Conservation (phyloP, 2,329 filamentous ascomycete genomes). For the Cladosporium halotolerans region DNA sequence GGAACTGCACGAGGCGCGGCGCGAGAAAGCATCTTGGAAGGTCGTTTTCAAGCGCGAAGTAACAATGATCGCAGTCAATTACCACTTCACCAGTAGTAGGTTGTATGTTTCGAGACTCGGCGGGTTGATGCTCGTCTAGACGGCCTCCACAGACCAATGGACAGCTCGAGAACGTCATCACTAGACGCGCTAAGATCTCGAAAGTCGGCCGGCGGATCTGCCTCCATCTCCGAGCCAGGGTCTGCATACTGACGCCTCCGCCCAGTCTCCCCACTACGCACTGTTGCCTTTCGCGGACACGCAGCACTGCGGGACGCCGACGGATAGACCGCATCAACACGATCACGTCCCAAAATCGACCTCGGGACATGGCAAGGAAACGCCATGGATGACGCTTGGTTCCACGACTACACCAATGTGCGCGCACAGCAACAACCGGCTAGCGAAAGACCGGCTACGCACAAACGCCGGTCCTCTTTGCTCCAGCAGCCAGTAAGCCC, state of each 20-base stretch:
- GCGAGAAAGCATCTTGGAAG: conserved; percentile 16
- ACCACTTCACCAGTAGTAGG: no score
- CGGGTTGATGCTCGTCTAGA: no score
- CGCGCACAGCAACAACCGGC: conserved; percentile 49
- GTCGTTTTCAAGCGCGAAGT: background rate
- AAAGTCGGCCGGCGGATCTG: background rate
- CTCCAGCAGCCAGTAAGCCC: conserved; percentile 49
- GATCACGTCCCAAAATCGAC: no score
- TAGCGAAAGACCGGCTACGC: conserved; percentile 46
- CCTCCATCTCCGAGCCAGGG: conserved; percentile 1
- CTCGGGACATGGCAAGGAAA: background rate
- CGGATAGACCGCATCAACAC: no score
- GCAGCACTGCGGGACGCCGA: background rate
- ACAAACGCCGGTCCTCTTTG: conserved; percentile 63
- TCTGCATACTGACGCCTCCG: background rate
- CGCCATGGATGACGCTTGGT: conserved; percentile 67
- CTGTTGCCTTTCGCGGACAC: background rate
- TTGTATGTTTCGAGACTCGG: no score
- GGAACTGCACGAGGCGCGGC: conserved; percentile 14
- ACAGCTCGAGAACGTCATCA: conserved; percentile 10
- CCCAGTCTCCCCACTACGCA: background rate
- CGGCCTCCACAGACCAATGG: background rate
- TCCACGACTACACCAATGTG: conserved; percentile 57
- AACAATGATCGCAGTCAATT: no score
- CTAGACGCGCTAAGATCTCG: background rate